Conservation (phyloP, 768 basidiomycete genomes). For the Lenzites betulinus region DNA sequence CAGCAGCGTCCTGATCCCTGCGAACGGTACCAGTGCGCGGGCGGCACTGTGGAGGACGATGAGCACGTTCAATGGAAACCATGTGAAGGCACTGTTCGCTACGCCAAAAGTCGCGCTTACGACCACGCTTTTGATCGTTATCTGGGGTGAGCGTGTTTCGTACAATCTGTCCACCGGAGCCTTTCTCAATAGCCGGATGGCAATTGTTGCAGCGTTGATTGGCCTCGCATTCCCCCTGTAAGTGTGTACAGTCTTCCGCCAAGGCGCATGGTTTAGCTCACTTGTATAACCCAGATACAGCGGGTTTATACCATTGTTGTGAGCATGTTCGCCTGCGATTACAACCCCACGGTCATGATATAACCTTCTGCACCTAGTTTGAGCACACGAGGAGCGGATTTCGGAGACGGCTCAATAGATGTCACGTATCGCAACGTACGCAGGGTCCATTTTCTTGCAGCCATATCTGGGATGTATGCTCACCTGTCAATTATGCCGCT, state of each 20-base stretch:
- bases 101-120: slow-evolving; percentile 52
- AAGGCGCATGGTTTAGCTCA: not conserved
- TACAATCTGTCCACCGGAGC: not conserved
- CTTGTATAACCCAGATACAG: slow-evolving; percentile 42
- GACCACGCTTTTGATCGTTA: slow-evolving; percentile 49
- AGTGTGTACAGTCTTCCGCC: slow-evolving; percentile 26
- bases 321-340: slow-evolving; percentile 17
- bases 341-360: not conserved
- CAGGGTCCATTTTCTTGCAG: not conserved
- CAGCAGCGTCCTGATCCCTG: no score
- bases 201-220: slow-evolving; percentile 54
- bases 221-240: slow-evolving; percentile 75
- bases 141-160: slow-evolving; percentile 47
- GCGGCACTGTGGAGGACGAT: slow-evolving; percentile 45
- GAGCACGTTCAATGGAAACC: slow-evolving; percentile 40
- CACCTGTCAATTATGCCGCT: not conserved
- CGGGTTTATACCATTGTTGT: slow-evolving; percentile 57
- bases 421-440: slow-evolving; percentile 74
- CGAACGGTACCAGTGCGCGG: slow-evolving; percentile 30
- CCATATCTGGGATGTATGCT: not conserved
- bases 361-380: slow-evolving; percentile 43
- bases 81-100: slow-evolving; percentile 51
- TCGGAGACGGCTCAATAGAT: slow-evolving; percentile 68
- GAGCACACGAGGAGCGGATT: slow-evolving; percentile 62
- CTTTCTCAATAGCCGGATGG: slow-evolving; percentile 12